Evolutionary conservation across 2,329 filamentous ascomycete genomes (phyloP).

Genomic region (Neofusicoccum umdonicola): DNA sequence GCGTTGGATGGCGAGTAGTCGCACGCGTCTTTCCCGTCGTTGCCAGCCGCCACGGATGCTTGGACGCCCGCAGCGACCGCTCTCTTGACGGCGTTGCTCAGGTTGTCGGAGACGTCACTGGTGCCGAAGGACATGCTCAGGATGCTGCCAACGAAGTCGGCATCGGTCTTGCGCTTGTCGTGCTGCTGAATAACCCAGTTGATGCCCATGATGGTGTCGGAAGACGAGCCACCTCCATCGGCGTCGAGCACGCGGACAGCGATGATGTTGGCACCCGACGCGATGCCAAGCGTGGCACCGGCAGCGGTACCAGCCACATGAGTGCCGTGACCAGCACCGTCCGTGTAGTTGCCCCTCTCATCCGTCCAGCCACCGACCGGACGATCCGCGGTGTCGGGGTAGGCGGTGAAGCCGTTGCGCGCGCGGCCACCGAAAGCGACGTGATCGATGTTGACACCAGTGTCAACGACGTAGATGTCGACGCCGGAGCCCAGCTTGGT

Average conservation of each 20-base stretch:
- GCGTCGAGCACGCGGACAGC: conserved; percentile 53
- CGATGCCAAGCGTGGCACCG: conserved; percentile 41
- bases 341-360: conserved; percentile 26
- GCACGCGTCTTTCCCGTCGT: too few species aligned
- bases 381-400: too few species aligned
- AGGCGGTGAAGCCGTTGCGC: too few species aligned
- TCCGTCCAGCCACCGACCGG: too few species aligned
- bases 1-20: too few species aligned
- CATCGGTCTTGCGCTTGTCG: conserved; percentile 38
- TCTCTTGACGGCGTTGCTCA: too few species aligned
- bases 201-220: conserved; percentile 50
- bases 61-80: not conserved
- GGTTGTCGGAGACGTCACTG: not conserved
- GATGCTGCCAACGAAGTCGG: conserved; percentile 44
- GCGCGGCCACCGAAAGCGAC: conserved; percentile 40
- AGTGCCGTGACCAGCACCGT: conserved; percentile 49
- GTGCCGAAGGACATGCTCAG: conserved; percentile 49
- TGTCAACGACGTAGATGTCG: conserved; percentile 52
- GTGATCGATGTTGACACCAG: conserved; percentile 47
- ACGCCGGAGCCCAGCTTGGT: conserved; percentile 28
- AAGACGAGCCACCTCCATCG: conserved; percentile 42
- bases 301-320: conserved; percentile 48
- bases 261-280: conserved; percentile 47
- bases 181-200: conserved; percentile 45
- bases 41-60: conserved; percentile 15